Conservation (phyloP, 73 alveolate species). For the Stentor roeselii region DNA sequence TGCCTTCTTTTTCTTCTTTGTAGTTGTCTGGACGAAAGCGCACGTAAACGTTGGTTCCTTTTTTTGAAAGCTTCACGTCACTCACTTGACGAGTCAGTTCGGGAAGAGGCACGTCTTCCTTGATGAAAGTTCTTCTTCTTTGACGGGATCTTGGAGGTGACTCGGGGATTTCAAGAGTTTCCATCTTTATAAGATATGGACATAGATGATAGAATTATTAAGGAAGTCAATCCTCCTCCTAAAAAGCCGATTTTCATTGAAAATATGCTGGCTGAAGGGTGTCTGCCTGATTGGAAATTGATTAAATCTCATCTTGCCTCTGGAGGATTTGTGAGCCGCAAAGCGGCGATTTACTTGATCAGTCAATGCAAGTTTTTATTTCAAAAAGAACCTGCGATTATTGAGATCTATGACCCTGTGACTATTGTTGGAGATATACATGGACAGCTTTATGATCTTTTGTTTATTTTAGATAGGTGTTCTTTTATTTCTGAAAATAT, state of each 20-base stretch:
- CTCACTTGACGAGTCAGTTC: neutral
- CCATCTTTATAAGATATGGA: too few species aligned
- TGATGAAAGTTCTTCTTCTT: neutral
- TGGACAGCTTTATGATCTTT: conserved; percentile 70
- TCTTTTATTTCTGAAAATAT: too few species aligned
- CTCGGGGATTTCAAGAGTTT: neutral
- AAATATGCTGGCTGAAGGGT: too few species aligned
- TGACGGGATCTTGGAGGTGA: neutral
- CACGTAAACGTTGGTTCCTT: conserved; percentile 21
- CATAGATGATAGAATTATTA: too few species aligned
- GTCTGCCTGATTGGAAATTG: too few species aligned
- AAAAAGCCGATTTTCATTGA: too few species aligned
- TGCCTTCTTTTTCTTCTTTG: conserved; percentile 15
- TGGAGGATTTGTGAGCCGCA: too few species aligned
- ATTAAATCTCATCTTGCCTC: too few species aligned
- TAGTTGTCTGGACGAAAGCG: conserved; percentile 28
- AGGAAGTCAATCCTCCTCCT: too few species aligned
- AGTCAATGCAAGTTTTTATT: too few species aligned
- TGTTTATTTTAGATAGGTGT: too few species aligned
- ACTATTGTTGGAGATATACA: conserved; percentile 57
- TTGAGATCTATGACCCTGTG: conserved; percentile 34
- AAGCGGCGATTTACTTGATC: too few species aligned
- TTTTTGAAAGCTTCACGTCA: neutral
- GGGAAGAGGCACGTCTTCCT: neutral
- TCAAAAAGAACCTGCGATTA: conserved; percentile 38